A percentile compares a stretch with the other conserved stretches of the same genome.
Conservation (phyloP, 495 filamentous ascomycete genomes). For the Podospora tetraspora region DNA sequence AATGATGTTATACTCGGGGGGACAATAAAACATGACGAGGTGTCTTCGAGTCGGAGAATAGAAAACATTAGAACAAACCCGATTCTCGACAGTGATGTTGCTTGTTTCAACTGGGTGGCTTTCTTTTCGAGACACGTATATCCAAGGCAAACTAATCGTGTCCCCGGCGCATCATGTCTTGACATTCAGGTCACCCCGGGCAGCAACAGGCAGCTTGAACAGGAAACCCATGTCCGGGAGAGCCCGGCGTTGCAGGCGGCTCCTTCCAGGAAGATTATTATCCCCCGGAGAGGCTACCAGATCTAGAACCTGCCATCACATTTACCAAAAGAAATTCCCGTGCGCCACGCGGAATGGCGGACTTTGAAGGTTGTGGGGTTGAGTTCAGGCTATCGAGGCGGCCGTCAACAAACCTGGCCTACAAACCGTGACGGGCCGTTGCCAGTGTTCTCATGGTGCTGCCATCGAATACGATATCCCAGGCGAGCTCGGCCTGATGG, state of each 20-base stretch:
- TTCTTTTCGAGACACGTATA: too few relatives aligned
- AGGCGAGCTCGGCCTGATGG: too few relatives aligned
- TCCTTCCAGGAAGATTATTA: not conserved
- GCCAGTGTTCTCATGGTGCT: too few relatives aligned
- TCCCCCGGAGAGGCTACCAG: not conserved
- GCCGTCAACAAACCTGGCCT: not conserved
- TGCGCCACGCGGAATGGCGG: not conserved
- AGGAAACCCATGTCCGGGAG: not conserved
- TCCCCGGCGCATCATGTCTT: too few relatives aligned
- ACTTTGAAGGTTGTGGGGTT: not conserved
- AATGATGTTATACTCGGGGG: not conserved
- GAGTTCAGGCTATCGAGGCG: not conserved
- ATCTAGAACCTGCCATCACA: not conserved
- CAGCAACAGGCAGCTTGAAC: not conserved
- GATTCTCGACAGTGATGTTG: too few relatives aligned
- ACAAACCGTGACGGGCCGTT: too few relatives aligned
- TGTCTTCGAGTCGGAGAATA: not conserved
- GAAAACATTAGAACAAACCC: too few relatives aligned
- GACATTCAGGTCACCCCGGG: not conserved
- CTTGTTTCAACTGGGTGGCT: too few relatives aligned
- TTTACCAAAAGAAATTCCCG: not conserved
- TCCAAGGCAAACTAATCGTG: too few relatives aligned
- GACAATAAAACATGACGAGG: not conserved
- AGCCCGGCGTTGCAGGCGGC: not conserved
- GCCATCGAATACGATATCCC: too few relatives aligned